Evolutionary conservation across 192 early-diverging fungal genomes (phyloP).

Genomic region (Spinellus fusiger): DNA sequence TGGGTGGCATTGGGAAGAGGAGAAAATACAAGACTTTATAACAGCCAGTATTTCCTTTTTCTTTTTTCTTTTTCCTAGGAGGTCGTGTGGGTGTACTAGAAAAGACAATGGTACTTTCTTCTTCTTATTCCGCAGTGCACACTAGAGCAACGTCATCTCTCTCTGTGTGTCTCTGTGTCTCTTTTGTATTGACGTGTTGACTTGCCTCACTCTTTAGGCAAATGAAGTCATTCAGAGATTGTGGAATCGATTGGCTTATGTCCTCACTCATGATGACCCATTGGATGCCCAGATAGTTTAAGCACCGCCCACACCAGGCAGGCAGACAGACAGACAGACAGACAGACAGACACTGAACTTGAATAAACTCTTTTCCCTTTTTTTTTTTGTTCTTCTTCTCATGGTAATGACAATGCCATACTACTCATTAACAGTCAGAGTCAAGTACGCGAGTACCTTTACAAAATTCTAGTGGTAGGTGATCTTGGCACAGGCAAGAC

Average conservation of each 20-base stretch:
- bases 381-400: not conserved
- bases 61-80: not conserved
- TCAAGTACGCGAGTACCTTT: slow-evolving; percentile 47
- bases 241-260: slow-evolving; percentile 6
- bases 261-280: not conserved
- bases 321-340: not conserved
- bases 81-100: not conserved
- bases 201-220: slow-evolving; percentile 4
- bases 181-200: not conserved
- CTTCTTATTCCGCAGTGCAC: too few species aligned
- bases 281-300: not conserved
- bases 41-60: too few species aligned
- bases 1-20: not conserved
- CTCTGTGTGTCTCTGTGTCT: not conserved
- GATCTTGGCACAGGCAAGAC: slow-evolving; percentile 57
- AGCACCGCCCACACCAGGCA: too few species aligned
- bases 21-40: too few species aligned
- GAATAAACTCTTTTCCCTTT: too few species aligned
- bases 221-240: slow-evolving; percentile 8
- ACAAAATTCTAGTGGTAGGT: slow-evolving; percentile 58
- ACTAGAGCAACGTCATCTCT: not conserved
- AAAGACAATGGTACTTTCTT: not conserved
- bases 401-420: not conserved
- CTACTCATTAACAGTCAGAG: not conserved
- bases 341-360: not conserved